Evolutionary conservation across 179 eudicot species (phyloP).

Genomic region (Vitellaria paradoxa): DNA sequence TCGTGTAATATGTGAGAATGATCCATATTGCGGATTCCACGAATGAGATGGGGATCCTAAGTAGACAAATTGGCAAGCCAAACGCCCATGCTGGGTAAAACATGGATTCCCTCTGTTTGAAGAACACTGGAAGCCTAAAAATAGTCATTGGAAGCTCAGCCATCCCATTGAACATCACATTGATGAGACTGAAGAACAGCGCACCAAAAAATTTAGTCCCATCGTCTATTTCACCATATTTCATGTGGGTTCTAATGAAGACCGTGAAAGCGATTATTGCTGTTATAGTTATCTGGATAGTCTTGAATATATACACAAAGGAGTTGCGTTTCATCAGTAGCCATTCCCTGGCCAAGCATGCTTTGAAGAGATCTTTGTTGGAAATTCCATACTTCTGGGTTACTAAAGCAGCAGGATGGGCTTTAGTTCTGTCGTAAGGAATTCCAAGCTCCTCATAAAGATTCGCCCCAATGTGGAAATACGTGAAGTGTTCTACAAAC

Average conservation of each 20-base stretch:
- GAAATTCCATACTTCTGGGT: slow-evolving; percentile 65
- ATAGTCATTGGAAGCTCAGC: slow-evolving; percentile 71
- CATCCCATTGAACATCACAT: slow-evolving; percentile 75
- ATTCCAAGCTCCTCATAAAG: slow-evolving; percentile 33
- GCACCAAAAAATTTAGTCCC: slow-evolving; percentile 66
- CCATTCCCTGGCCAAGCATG: slow-evolving; percentile 78
- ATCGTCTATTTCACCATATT: slow-evolving; percentile 36
- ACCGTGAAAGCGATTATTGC: slow-evolving; percentile 53
- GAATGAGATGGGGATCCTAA: slow-evolving; percentile 66
- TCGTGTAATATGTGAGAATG: slow-evolving; percentile 65
- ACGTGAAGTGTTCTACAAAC: slow-evolving; percentile 38
- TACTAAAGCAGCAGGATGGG: slow-evolving; percentile 51
- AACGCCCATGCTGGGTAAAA: slow-evolving; percentile 88
- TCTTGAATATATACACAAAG: slow-evolving; percentile 66
- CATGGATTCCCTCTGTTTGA: slow-evolving; percentile 61
- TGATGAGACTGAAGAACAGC: slow-evolving; percentile 60
- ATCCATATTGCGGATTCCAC: slow-evolving; percentile 67
- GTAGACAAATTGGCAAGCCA: slow-evolving; percentile 66
- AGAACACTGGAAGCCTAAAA: slow-evolving; percentile 66
- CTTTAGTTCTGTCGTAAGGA: slow-evolving; percentile 50
- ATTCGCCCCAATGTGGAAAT: slow-evolving; percentile 44
- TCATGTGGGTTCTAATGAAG: slow-evolving; percentile 71
- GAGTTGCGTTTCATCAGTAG: slow-evolving; percentile 64
- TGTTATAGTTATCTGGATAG: slow-evolving; percentile 59
- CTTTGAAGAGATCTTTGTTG: slow-evolving; percentile 53